Evolutionary conservation across 768 basidiomycete species (phyloP).

Genomic region (Hericium rajendrae): DNA sequence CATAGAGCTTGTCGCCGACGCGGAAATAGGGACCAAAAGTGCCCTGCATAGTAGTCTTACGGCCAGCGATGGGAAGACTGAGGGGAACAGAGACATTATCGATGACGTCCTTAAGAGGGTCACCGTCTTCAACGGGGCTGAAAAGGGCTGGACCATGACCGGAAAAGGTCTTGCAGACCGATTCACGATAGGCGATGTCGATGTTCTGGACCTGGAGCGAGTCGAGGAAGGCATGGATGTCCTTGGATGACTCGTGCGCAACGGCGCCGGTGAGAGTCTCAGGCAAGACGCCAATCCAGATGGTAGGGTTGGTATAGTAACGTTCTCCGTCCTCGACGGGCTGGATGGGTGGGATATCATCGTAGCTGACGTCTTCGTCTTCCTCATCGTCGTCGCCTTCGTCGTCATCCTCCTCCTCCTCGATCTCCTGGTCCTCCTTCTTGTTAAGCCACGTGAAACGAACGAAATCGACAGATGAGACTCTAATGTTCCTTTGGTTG

Average conservation of each 20-base stretch:
- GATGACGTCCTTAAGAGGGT: constrained; percentile 26
- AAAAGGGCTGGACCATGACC: constrained; percentile 15
- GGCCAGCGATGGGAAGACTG: constrained; percentile 26
- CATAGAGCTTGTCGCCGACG: constrained; percentile 22
- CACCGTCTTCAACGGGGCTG: constrained; percentile 11
- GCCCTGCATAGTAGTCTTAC: constrained; percentile 25
- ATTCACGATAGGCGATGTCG: constrained; percentile 20
- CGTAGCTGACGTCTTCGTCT: not conserved
- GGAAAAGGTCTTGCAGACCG: constrained; percentile 1
- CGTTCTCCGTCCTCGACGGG: constrained; percentile 18
- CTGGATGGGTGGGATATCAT: constrained; percentile 18
- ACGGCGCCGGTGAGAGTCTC: constrained; percentile 15
- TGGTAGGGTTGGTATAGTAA: constrained; percentile 14
- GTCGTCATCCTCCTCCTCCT: constrained; percentile 15
- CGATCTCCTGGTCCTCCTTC: constrained; percentile 6
- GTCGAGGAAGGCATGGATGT: constrained; percentile 16
- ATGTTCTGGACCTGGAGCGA: constrained; percentile 7
- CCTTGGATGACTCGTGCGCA: constrained; percentile 11
- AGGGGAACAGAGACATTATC: constrained; percentile 28
- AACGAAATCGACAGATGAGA: constrained; percentile 3
- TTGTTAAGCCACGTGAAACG: constrained; percentile 8
- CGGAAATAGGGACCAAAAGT: constrained; percentile 30
- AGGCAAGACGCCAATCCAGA: constrained; percentile 20
- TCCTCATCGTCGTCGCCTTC: not conserved
- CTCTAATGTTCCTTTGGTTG: not conserved